A percentile compares a stretch with the other conserved stretches of the same genome.
phyloP scores from a whole-genome alignment of 2,329 filamentous ascomycete species.

The Penicillium oxalicum region DNA sequence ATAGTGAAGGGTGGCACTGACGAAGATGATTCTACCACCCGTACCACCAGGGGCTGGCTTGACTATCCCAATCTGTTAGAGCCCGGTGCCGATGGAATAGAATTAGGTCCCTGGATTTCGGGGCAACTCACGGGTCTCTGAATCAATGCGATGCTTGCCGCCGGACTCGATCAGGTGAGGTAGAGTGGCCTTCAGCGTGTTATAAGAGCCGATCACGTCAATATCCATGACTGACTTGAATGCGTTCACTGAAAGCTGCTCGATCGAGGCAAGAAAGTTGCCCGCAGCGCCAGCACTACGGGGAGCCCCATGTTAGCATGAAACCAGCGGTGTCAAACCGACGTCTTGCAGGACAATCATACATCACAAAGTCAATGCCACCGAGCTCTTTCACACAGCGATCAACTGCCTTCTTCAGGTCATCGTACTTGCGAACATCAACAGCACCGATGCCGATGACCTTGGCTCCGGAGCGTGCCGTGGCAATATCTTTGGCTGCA shows the following conservation, averaged over 20 bases:
- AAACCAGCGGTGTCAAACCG: not conserved
- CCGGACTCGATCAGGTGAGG: slow-evolving; percentile 75
- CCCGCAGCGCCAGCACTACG: slow-evolving; percentile 82
- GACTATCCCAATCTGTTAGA: slow-evolving; percentile 12
- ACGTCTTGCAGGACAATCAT: slow-evolving; percentile 23
- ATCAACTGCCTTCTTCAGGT: slow-evolving; percentile 67
- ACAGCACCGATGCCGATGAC: slow-evolving; percentile 76
- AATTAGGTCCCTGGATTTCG: slow-evolving; percentile 3
- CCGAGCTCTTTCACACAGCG: slow-evolving; percentile 77
- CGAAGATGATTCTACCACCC: slow-evolving; percentile 79
- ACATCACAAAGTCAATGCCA: slow-evolving; percentile 89
- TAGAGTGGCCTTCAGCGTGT: slow-evolving; percentile 87
- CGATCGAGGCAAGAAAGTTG: slow-evolving; percentile 86
- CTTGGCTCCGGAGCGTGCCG: slow-evolving; percentile 68
- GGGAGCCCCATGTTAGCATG: not conserved
- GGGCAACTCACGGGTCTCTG: slow-evolving; percentile 43
- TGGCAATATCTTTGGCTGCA: slow-evolving; percentile 75
- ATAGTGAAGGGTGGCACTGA: slow-evolving; percentile 89
- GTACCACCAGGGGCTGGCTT: slow-evolving; percentile 47
- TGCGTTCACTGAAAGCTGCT: slow-evolving; percentile 75
- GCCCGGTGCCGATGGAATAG: too few relatives aligned
- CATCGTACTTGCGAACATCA: slow-evolving; percentile 67
- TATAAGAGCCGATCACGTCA: slow-evolving; percentile 87
- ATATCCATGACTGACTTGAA: slow-evolving; percentile 97
- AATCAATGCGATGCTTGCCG: slow-evolving; percentile 54